Percentiles rank a stretch among this genome's conserved stretches.
Evolutionary conservation across 805 yeast genomes (phyloP).

Genomic region (Crinitomyces ghanaensis): DNA sequence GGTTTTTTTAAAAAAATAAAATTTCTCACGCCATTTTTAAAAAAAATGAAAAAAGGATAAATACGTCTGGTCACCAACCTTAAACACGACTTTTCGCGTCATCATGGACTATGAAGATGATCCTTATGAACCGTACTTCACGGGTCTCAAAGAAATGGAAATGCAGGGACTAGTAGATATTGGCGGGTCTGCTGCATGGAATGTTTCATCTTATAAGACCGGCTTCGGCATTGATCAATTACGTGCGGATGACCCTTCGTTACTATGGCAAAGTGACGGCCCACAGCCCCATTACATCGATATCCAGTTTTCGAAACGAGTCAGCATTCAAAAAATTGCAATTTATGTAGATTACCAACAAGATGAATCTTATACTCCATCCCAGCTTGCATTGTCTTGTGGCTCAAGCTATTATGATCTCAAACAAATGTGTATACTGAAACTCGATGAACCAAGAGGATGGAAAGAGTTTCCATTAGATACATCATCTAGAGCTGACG

Average conservation of each 20-base stretch:
- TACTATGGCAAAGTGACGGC: slow-evolving; percentile 95
- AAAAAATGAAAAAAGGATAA: too few relatives aligned
- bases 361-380: slow-evolving; percentile 93
- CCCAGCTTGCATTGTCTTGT: slow-evolving; percentile 48
- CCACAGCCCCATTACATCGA: slow-evolving; percentile 74
- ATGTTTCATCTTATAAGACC: slow-evolving; percentile 60
- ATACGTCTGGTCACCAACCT: too few relatives aligned
- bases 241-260: slow-evolving; percentile 53
- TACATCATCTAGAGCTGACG: slow-evolving; percentile 32
- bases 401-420: slow-evolving; percentile 76
- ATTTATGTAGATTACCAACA: slow-evolving; percentile 55
- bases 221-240: slow-evolving; percentile 65
- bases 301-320: slow-evolving; percentile 68
- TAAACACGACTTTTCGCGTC: too few relatives aligned
- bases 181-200: slow-evolving; percentile 76
- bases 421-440: slow-evolving; percentile 49
- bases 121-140: neutral
- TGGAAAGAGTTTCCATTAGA: slow-evolving; percentile 62
- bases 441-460: slow-evolving; percentile 57
- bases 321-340: slow-evolving; percentile 54
- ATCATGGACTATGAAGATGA: too few relatives aligned
- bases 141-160: slow-evolving; percentile 48
- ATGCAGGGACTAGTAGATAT: slow-evolving; percentile 54
- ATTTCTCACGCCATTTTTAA: too few relatives aligned
- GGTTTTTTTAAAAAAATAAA: too few relatives aligned